These are phyloP conservation scores for Termitomyces bulborhizus DNA, from an alignment of 768 basidiomycete species.

Conservation along the genomic window DNA sequence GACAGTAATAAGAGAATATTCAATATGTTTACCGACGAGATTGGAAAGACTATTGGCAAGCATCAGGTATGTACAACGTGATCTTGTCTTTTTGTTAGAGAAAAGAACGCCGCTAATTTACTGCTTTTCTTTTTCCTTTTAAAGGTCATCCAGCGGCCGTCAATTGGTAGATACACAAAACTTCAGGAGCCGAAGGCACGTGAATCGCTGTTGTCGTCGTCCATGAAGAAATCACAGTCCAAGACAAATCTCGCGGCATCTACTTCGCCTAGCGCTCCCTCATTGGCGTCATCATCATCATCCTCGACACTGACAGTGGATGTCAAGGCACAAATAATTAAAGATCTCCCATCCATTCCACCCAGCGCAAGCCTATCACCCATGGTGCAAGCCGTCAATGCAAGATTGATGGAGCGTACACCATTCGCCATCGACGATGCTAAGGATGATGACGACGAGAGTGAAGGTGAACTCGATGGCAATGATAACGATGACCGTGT, in stretches of 20 bases:
- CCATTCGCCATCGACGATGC: conserved; percentile 98
- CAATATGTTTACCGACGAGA: conserved; percentile 88
- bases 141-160: conserved; percentile 69
- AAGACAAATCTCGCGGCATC: conserved; percentile 41
- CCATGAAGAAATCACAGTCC: conserved; percentile 53
- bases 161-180: conserved; percentile 80
- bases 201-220: conserved; percentile 76
- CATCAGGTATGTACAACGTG: conserved; percentile 56
- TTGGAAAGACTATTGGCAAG: conserved; percentile 91
- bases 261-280: conserved; percentile 22
- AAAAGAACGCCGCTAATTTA: not conserved
- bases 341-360: conserved; percentile 24
- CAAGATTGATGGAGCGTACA: conserved; percentile 85
- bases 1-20: conserved; percentile 92
- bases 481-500: conserved; percentile 68
- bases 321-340: conserved; percentile 24
- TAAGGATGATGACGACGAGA: conserved; percentile 65
- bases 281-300: conserved; percentile 24
- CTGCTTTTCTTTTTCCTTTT: not conserved
- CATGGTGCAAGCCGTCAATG: conserved; percentile 69
- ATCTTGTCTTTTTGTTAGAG: not conserved
- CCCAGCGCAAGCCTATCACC: conserved; percentile 44
- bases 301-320: conserved; percentile 50
- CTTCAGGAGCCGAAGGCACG: conserved; percentile 85
- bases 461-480: conserved; percentile 44